Conservation (phyloP, 2,329 filamentous ascomycete species). For the Penicillium olsonii region DNA sequence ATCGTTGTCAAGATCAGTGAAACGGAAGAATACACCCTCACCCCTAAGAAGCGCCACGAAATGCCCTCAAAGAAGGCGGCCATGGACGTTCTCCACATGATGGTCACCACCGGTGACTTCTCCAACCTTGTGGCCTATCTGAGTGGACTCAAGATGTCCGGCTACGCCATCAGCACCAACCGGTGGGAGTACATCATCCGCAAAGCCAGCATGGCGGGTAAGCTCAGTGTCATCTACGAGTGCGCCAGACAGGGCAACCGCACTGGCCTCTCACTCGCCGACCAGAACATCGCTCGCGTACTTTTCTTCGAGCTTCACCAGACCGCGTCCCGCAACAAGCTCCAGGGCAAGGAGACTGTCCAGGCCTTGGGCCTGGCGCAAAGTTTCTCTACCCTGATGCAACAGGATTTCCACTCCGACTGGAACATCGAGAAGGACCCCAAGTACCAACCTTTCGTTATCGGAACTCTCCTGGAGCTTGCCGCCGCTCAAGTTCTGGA, state of each 20-base stretch:
- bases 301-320: slow-evolving; percentile 42
- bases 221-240: slow-evolving; percentile 38
- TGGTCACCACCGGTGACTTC: slow-evolving; percentile 43
- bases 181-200: slow-evolving; percentile 41
- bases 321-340: slow-evolving; percentile 35
- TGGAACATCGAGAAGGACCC: slow-evolving; percentile 32
- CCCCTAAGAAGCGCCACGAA: slow-evolving; percentile 36
- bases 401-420: slow-evolving; percentile 31
- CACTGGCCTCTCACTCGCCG: slow-evolving; percentile 40
- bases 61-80: slow-evolving; percentile 37
- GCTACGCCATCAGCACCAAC: slow-evolving; percentile 23
- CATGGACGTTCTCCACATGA: slow-evolving; percentile 33
- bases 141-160: slow-evolving; percentile 37
- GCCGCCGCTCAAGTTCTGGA: slow-evolving; percentile 39
- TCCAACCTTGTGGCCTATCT: slow-evolving; percentile 44
- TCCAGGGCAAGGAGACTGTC: slow-evolving; percentile 33
- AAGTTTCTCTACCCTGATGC: slow-evolving; percentile 38
- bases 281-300: slow-evolving; percentile 30
- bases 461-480: slow-evolving; percentile 48
- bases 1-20: slow-evolving; percentile 42
- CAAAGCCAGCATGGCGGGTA: slow-evolving; percentile 38
- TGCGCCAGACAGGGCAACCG: slow-evolving; percentile 35
- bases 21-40: slow-evolving; percentile 42
- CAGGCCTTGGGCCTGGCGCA: slow-evolving; percentile 37
- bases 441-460: slow-evolving; percentile 43